Conservation (phyloP, 306 rosid genomes). For the Rubus idaeus region DNA sequence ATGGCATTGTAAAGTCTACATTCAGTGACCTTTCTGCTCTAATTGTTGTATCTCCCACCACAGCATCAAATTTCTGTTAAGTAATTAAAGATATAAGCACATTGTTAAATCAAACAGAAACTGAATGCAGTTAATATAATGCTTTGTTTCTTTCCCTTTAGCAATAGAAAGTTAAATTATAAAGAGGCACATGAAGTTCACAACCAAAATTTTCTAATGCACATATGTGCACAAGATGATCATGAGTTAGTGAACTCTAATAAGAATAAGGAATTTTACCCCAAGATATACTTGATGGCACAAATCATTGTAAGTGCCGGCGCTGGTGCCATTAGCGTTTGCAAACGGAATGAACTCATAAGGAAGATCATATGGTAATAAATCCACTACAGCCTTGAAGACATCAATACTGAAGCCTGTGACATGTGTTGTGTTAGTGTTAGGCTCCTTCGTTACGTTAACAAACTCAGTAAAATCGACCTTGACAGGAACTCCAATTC, state of each 20-base stretch:
- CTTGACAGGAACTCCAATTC: slow-evolving; percentile 39
- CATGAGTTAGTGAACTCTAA: too few relatives aligned
- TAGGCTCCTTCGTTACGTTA: background rate
- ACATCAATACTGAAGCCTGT: slow-evolving; percentile 39
- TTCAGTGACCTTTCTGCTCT: slow-evolving; percentile 20
- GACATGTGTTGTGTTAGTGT: background rate
- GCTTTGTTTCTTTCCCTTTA: too few relatives aligned
- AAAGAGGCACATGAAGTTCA: too few relatives aligned
- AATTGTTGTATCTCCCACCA: slow-evolving; percentile 39
- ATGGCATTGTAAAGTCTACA: slow-evolving; percentile 47
- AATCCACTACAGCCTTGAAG: slow-evolving; percentile 27
- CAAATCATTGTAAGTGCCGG: slow-evolving; percentile 36
- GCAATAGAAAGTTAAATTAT: too few relatives aligned
- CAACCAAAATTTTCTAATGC: too few relatives aligned
- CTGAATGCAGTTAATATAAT: too few relatives aligned
- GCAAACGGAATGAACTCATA: slow-evolving; percentile 36
- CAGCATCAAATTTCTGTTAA: slow-evolving; percentile 29
- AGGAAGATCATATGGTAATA: slow-evolving; percentile 30
- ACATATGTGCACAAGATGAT: too few relatives aligned
- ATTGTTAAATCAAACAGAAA: background rate
- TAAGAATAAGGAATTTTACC: slow-evolving; percentile 23
- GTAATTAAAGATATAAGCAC: too few relatives aligned
- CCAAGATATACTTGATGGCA: slow-evolving; percentile 19
- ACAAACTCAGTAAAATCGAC: slow-evolving; percentile 27
- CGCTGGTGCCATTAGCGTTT: background rate